phyloP scores from a whole-genome alignment of 495 filamentous ascomycete species.

The Jackrogersella minutella region DNA sequence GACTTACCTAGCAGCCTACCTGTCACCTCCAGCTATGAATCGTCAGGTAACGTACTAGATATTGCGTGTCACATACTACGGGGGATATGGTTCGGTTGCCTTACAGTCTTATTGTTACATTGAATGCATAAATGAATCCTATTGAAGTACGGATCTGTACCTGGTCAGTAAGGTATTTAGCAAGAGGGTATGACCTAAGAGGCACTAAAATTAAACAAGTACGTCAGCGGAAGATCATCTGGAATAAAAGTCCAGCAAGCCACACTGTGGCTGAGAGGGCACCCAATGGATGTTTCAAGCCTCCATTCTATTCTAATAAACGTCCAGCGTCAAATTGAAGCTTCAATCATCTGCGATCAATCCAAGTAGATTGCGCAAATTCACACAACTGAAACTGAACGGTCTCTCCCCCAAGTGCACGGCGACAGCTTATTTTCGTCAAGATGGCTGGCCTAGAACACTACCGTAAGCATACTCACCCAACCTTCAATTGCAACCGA shows the following conservation, averaged over 20 bases:
- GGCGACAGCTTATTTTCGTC: constrained; percentile 30
- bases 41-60: neutral
- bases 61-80: too few relatives aligned
- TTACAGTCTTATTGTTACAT: too few relatives aligned
- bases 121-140: too few relatives aligned
- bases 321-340: constrained; percentile 31
- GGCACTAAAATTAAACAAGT: too few relatives aligned
- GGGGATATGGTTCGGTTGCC: too few relatives aligned
- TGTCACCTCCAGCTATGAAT: too few relatives aligned
- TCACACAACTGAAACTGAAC: constrained; percentile 20
- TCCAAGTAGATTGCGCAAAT: constrained; percentile 6
- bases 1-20: constrained; percentile 1
- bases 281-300: constrained; percentile 22
- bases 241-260: too few relatives aligned
- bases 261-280: constrained; percentile 20
- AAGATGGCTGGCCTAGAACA: constrained; percentile 56
- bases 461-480: constrained; percentile 46
- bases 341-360: constrained; percentile 21
- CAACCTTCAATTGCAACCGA: neutral
- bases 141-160: too few relatives aligned
- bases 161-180: too few relatives aligned
- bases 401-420: constrained; percentile 8
- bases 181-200: too few relatives aligned
- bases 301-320: constrained; percentile 8
- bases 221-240: constrained; percentile 9